These are phyloP conservation scores for Cladosporium sp. DNA, from an alignment of 2,329 filamentous ascomycete genomes.

Conservation along the genomic window DNA sequence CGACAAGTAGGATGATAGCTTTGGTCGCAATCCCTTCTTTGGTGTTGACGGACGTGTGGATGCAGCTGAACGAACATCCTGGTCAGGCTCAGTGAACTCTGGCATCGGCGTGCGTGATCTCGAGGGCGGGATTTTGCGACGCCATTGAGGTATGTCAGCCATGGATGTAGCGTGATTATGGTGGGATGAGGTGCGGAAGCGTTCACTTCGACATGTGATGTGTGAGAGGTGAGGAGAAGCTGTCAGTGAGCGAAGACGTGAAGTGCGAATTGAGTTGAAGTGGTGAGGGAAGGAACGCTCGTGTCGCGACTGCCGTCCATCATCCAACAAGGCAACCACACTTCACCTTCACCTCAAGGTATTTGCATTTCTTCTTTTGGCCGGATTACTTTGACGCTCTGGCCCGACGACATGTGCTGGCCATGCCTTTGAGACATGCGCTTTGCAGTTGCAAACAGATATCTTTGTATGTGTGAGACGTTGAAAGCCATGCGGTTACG, in stretches of 20 bases:
- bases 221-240: neutral
- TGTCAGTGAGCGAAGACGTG: neutral
- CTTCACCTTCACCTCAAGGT: neutral
- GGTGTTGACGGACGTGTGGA: slow-evolving; percentile 32
- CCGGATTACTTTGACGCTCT: neutral
- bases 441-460: neutral
- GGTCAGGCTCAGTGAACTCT: slow-evolving; percentile 36
- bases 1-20: slow-evolving; percentile 44
- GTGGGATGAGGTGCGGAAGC: neutral
- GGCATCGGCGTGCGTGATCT: slow-evolving; percentile 34
- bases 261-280: neutral
- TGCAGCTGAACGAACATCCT: slow-evolving; percentile 23
- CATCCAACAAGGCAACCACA: neutral
- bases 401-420: neutral
- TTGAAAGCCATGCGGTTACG: neutral
- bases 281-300: slow-evolving; percentile 15
- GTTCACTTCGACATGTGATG: neutral
- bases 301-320: neutral
- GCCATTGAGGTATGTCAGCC: slow-evolving; percentile 42
- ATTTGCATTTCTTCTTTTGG: neutral
- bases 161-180: slow-evolving; percentile 24
- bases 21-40: slow-evolving; percentile 42
- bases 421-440: neutral
- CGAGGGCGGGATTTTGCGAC: slow-evolving; percentile 38
- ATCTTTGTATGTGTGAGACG: neutral